Evolutionary conservation across 2,329 filamentous ascomycete genomes (phyloP), one percentile per base, ranked within the genome.

Genomic region (Knoxdaviesia capensis): DNA sequence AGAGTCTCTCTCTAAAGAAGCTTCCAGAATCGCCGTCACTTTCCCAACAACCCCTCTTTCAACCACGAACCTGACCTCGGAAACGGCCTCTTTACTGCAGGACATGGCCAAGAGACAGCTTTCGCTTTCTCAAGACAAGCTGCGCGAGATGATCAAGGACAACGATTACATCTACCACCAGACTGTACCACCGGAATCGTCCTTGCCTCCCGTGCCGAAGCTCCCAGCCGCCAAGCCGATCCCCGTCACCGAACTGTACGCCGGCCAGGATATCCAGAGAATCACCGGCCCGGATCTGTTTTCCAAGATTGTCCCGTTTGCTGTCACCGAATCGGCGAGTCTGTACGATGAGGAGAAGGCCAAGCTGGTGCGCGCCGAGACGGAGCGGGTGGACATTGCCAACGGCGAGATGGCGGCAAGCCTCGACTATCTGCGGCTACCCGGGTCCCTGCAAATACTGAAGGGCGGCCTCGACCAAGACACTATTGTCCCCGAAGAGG

Each of bases 91-190:
- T 1, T 68, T 77, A 41, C 61, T 98, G 34, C 64, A 74, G n/a
- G 86, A 93, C 33, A 71, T 93, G 48, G 78, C 84, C 10, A 93
- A 85, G 56, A 74, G 86, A 46, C 88, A 96, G 51, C 61, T 82
- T 31, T 68, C 80, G 0, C 79, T 75, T 32, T 79, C 94, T 3
- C 81, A 93, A 54, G 81, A 88, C 47, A 87, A 82, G 56, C 64
- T 94, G 28, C 65, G 66, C 11, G 77, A 83, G 46, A 69, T 87
- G 40, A 68, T 71, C 50, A 94, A 93, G 53, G 90, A 98, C 58
- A 98, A 98, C 50, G 90, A 98, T 56, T 96, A 90, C 58, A 94
- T 98, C 55, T 98, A 98, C 54, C 90, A 98, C 56, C 85, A 96
- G 51, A 78, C 76, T 1, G 79, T 98, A 2, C 88, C 90, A 0